Percentiles rank a stretch among this genome's conserved stretches.
phyloP scores from a whole-genome alignment of 2,329 filamentous ascomycete species.

The Pseudogymnoascus sp. region DNA sequence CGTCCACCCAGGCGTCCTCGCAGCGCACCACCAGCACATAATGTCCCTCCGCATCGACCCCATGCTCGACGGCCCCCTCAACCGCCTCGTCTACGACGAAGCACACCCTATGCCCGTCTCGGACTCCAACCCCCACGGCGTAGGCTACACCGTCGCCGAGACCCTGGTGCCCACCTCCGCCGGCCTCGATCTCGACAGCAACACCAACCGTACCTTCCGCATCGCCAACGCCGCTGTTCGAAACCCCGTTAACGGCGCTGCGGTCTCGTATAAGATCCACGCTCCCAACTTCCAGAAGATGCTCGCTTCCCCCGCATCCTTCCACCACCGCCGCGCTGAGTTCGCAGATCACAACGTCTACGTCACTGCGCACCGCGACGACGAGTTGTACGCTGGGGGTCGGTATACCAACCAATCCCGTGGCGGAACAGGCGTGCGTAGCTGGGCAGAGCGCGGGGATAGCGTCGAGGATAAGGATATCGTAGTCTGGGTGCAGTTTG shows the following conservation, averaged over 20 bases:
- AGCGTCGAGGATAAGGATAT: conserved; percentile 43
- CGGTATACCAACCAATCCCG: conserved; percentile 49
- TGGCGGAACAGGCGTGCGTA: conserved; percentile 43
- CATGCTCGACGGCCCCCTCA: conserved; percentile 48
- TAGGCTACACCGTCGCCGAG: conserved; percentile 40
- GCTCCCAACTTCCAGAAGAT: conserved; percentile 49
- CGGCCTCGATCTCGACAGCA: conserved; percentile 39
- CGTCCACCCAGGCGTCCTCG: conserved; percentile 60
- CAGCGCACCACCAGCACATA: conserved; percentile 67
- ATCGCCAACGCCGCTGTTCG: conserved; percentile 43
- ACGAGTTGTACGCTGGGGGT: conserved; percentile 43
- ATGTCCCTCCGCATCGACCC: conserved; percentile 59
- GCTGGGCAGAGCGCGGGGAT: conserved; percentile 43
- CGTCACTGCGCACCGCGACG: conserved; percentile 44
- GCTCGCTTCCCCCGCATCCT: conserved; percentile 39
- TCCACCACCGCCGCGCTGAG: conserved; percentile 41
- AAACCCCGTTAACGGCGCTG: conserved; percentile 45
- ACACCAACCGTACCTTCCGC: conserved; percentile 46
- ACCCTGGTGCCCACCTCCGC: conserved; percentile 38
- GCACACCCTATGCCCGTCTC: conserved; percentile 51
- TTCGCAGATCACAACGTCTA: conserved; percentile 48
- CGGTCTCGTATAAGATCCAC: conserved; percentile 48
- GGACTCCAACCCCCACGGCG: conserved; percentile 41
- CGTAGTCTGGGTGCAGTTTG: conserved; percentile 49
- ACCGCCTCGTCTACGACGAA: conserved; percentile 48